Conservation (phyloP, 2,329 filamentous ascomycete species). For the Sordariomycetes sp. region DNA sequence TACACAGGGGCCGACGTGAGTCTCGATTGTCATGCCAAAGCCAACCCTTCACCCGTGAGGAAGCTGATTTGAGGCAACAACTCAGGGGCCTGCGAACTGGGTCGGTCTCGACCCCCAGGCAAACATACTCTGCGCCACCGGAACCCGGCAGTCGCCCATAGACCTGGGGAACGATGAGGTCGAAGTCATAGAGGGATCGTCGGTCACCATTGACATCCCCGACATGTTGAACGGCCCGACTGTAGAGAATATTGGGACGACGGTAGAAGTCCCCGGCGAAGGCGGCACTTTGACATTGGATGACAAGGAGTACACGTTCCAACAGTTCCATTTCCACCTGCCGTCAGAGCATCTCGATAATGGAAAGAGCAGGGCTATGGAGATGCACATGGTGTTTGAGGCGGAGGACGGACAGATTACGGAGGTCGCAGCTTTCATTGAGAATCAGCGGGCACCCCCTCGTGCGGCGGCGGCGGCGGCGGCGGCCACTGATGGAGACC, state of each 20-base stretch:
- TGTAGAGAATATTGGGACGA: slow-evolving; percentile 41
- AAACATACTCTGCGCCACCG: slow-evolving; percentile 35
- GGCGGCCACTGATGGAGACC: background rate
- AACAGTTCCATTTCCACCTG: slow-evolving; percentile 51
- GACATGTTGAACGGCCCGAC: slow-evolving; percentile 22
- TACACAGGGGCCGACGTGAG: background rate
- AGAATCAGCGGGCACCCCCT: slow-evolving; percentile 6
- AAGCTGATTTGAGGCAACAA: background rate
- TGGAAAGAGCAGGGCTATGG: slow-evolving; percentile 25
- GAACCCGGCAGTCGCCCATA: slow-evolving; percentile 46
- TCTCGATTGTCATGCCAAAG: background rate
- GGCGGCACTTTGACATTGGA: slow-evolving; percentile 32
- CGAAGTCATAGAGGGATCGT: slow-evolving; percentile 13
- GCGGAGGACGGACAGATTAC: slow-evolving; percentile 2
- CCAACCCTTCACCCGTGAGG: background rate
- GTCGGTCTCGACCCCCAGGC: slow-evolving; percentile 25
- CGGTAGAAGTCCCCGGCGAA: slow-evolving; percentile 30
- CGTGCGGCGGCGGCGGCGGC: background rate
- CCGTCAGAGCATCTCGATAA: slow-evolving; percentile 47
- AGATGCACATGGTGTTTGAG: slow-evolving; percentile 30
- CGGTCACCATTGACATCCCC: slow-evolving; percentile 21
- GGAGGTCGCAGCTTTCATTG: slow-evolving; percentile 1
- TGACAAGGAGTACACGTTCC: slow-evolving; percentile 27
- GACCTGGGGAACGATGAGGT: slow-evolving; percentile 25
- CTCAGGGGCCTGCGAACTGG: slow-evolving; percentile 41